These are phyloP conservation scores for Cenchrus purpureus DNA, from an alignment of 176 grass and related monocot species.

Conservation along the genomic window DNA sequence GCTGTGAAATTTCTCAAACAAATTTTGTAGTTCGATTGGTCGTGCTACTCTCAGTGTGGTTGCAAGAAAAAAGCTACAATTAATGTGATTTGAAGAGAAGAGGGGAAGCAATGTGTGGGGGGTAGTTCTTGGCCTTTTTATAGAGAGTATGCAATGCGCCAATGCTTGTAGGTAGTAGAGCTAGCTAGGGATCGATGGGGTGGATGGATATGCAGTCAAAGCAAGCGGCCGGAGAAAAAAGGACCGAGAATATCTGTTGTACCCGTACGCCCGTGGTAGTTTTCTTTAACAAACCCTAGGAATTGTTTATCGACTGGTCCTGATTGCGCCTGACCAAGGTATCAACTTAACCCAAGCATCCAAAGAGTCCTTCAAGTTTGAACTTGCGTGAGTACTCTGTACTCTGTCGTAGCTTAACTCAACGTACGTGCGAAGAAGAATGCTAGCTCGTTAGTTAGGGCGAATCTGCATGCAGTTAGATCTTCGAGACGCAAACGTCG, in stretches of 20 bases:
- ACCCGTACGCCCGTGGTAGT: constrained; percentile 33
- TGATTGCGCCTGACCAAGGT: constrained; percentile 27
- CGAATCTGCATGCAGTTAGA: constrained; percentile 7
- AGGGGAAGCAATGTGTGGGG: neutral
- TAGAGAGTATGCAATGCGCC: constrained; percentile 18
- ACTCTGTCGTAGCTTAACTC: neutral
- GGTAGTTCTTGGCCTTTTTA: constrained; percentile 34
- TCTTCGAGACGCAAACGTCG: constrained; percentile 26
- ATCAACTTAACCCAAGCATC: constrained; percentile 41
- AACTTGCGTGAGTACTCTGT: neutral
- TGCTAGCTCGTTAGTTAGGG: constrained; percentile 15
- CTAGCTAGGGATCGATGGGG: constrained; percentile 7
- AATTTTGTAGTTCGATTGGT: neutral
- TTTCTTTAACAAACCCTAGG: constrained; percentile 56
- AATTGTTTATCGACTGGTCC: constrained; percentile 43
- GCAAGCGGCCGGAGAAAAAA: neutral
- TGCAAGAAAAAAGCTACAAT: neutral
- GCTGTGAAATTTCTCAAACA: neutral
- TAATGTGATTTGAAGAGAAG: neutral
- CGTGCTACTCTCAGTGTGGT: neutral
- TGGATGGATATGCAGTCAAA: constrained; percentile 50
- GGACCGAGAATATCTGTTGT: constrained; percentile 47
- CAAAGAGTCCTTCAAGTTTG: constrained; percentile 1
- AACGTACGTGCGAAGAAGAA: neutral
- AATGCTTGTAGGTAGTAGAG: neutral